Base-by-base conservation (phyloP, 768 basidiomycete species). In the Lactifluus rugatus region DNA sequence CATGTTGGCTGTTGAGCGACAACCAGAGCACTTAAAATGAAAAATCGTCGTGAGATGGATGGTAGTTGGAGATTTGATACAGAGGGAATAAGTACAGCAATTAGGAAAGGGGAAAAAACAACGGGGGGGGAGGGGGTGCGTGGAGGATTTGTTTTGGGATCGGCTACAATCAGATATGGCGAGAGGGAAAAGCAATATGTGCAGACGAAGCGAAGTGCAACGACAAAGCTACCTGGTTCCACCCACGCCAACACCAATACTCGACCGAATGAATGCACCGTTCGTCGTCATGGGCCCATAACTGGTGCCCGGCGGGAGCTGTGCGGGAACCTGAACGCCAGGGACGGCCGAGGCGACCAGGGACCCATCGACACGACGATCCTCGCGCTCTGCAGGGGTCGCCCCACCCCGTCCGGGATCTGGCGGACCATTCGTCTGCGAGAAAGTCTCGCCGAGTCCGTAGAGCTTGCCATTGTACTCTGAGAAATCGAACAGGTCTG, bases 381-480 rank as follows among this genome's bases (percentile, higher is more conserved):
- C 88, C 58, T 89, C 87, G 17, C 87, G 77, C 70, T 89, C 87
- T 25, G 87, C 87, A 48, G 89, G 82, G n/a, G 88, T 90, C 45
- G 84, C 83, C 2, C 85, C 86, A 21, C 85, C 84, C 49, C 87
- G 75, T 19, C 78, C 78, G 1, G 77, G 76, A 66, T 87, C 86
- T 11, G 80, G 74, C 46, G 85, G 75, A 14, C 86, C 86, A 60
- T 88, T 88, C 23, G 78, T 73, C 19, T 76, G 72, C 11, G 83
- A 78, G 70, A 87, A 88, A 16, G 89, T 89, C 69, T 85, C 84
- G 3, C 89, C 89, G 39, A 92, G 81, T 0, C 89, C 89, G 66
- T 89, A 92, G 1, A 92, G 78, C 67, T 89, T 88, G 53, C 87
- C 87, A 57, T 85, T 88, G 70, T 85, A 90, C 67, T 89, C 86